A percentile compares a stretch with the other conserved stretches of the same genome.
Conservation (phyloP, 2,329 filamentous ascomycete genomes). For the Herpotrichia juniperi region DNA sequence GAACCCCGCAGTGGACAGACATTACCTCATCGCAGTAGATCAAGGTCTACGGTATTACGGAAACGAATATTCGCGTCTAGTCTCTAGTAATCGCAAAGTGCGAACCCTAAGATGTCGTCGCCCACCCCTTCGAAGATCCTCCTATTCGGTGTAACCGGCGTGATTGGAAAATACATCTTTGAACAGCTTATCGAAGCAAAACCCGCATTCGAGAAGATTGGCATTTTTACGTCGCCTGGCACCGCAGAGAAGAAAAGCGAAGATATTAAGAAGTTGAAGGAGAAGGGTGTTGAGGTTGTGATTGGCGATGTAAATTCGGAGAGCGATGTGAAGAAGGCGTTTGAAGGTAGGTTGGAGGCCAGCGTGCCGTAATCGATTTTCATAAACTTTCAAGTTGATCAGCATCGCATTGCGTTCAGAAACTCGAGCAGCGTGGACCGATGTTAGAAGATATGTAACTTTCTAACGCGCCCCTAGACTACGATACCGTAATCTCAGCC, state of each 20-base stretch:
- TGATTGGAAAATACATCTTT: constrained; percentile 60
- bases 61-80: not conserved
- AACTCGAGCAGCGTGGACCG: no score
- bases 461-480: constrained; percentile 49
- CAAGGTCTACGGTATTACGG: no score
- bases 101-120: not conserved
- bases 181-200: constrained; percentile 55
- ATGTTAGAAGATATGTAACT: no score
- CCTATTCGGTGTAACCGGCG: constrained; percentile 60
- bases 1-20: not conserved
- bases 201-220: constrained; percentile 56
- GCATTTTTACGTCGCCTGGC: constrained; percentile 61
- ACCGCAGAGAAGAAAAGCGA: constrained; percentile 59
- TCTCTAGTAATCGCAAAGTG: no score
- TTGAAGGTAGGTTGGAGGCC: constrained; percentile 47
- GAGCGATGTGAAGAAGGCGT: constrained; percentile 62
- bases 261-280: constrained; percentile 55
- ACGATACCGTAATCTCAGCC: constrained; percentile 70
- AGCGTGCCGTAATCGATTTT: not conserved
- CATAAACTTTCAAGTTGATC: not conserved
- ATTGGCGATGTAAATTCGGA: constrained; percentile 61
- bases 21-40: not conserved
- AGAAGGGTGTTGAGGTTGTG: constrained; percentile 59
- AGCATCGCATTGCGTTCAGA: no score
- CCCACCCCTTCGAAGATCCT: constrained; percentile 52